phyloP scores from a whole-genome alignment of 805 yeast genomes.

The Cyberlindnera americana region DNA sequence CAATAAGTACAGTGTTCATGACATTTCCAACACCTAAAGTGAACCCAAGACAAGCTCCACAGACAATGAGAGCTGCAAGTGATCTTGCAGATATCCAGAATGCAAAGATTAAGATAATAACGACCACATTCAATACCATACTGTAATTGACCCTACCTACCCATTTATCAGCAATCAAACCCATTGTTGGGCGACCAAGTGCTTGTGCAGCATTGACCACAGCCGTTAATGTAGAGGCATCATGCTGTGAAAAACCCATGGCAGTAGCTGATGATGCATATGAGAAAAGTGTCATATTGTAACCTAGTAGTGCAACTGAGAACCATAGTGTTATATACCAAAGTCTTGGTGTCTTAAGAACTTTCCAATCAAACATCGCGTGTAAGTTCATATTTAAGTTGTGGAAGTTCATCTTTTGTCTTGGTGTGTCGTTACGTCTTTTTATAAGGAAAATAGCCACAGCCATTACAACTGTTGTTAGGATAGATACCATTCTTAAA shows the following conservation, averaged over 20 bases:
- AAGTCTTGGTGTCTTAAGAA: slow-evolving; percentile 31
- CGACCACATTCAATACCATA: slow-evolving; percentile 31
- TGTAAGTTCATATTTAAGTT: slow-evolving; percentile 21
- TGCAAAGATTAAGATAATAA: slow-evolving; percentile 37
- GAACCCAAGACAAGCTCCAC: slow-evolving; percentile 41
- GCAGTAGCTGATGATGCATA: slow-evolving; percentile 44
- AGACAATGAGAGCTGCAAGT: slow-evolving; percentile 37
- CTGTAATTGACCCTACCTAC: slow-evolving; percentile 45
- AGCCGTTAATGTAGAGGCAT: slow-evolving; percentile 45
- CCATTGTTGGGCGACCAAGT: slow-evolving; percentile 48
- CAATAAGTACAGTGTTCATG: slow-evolving; percentile 39
- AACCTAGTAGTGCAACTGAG: slow-evolving; percentile 36
- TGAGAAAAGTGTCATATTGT: slow-evolving; percentile 43
- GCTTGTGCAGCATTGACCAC: slow-evolving; percentile 45
- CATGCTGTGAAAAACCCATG: slow-evolving; percentile 42
- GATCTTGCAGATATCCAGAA: slow-evolving; percentile 46
- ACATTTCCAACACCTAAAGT: slow-evolving; percentile 44
- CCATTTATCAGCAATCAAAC: slow-evolving; percentile 40
- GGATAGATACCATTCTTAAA: slow-evolving; percentile 42
- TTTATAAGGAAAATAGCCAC: slow-evolving; percentile 38
- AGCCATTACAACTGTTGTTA: slow-evolving; percentile 32
- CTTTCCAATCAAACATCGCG: slow-evolving; percentile 33
- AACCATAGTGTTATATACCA: slow-evolving; percentile 36
- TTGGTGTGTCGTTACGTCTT: slow-evolving; percentile 28
- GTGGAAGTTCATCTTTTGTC: slow-evolving; percentile 6